A percentile compares a stretch with the other conserved stretches of the same genome.
Conservation (phyloP, 2,329 filamentous ascomycete genomes). For the Cytospora piceae region DNA sequence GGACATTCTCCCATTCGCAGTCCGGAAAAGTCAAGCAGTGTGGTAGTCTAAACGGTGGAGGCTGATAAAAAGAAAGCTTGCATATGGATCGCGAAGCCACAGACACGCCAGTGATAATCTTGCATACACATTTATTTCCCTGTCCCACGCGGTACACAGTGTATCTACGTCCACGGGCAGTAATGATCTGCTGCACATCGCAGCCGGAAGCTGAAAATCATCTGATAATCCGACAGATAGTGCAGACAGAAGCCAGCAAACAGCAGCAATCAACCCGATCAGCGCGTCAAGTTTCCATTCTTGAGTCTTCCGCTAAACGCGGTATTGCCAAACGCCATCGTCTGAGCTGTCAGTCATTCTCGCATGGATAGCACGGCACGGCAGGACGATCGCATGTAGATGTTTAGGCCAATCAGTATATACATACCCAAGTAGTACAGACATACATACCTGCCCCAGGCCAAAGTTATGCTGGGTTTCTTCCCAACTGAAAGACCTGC, state of each 20-base stretch:
- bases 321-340: background rate
- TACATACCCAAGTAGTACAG: too few species aligned
- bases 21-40: background rate
- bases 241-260: background rate
- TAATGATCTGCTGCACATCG: slow-evolving; percentile 10
- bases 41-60: background rate
- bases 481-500: too few species aligned
- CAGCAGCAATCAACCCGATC: background rate
- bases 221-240: background rate
- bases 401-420: too few species aligned
- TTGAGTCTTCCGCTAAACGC: background rate
- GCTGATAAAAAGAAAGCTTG: background rate
- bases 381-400: background rate
- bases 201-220: slow-evolving; percentile 8
- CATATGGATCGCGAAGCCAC: background rate
- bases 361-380: background rate
- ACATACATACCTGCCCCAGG: too few species aligned
- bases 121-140: background rate
- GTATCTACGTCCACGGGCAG: background rate
- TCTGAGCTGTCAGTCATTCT: slow-evolving; percentile 1
- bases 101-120: background rate
- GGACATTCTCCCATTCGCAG: background rate
- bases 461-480: too few species aligned
- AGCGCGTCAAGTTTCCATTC: slow-evolving; percentile 19
- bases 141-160: background rate